Percentiles rank a stretch among this genome's conserved stretches.
Conservation (phyloP, 2,329 filamentous ascomycete genomes). For the Colletotrichum acutatum region DNA sequence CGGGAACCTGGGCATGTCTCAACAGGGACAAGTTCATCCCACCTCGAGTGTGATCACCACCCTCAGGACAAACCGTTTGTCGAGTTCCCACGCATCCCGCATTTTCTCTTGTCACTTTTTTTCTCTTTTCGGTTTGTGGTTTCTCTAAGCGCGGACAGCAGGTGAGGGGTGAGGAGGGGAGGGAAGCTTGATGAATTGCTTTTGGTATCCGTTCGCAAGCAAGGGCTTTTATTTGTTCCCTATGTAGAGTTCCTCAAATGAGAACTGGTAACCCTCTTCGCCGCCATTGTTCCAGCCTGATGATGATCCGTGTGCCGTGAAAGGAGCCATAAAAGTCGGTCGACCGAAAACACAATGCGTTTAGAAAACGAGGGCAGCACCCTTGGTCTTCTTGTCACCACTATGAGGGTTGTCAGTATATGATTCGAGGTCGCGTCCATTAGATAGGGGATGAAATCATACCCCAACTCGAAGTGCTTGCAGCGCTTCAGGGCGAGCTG, state of each 20-base stretch:
- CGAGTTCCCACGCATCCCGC: conserved; percentile 1
- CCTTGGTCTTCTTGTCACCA: conserved; percentile 99
- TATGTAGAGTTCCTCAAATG: conserved; percentile 56
- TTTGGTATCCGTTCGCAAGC: conserved; percentile 36
- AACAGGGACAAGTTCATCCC: conserved; percentile 23
- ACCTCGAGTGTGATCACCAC: conserved; percentile 14
- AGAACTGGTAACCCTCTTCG: conserved; percentile 60
- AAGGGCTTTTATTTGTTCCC: conserved; percentile 52
- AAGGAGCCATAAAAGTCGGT: conserved; percentile 39
- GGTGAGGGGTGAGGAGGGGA: conserved; percentile 1
- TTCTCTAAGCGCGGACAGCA: conserved; percentile 19
- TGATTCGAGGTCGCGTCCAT: background rate
- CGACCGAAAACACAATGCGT: conserved; percentile 57
- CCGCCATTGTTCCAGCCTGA: conserved; percentile 56
- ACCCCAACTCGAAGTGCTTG: conserved; percentile 99
- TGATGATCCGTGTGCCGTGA: conserved; percentile 40
- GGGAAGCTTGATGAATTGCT: conserved; percentile 20
- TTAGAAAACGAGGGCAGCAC: conserved; percentile 99
- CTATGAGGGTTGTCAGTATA: conserved; percentile 57
- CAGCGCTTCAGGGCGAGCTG: conserved; percentile 99
- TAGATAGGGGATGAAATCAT: conserved; percentile 52
- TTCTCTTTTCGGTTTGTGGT: background rate
- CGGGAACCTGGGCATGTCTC: background rate
- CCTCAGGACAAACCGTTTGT: conserved; percentile 28
- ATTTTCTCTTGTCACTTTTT: conserved; percentile 31